A percentile compares a stretch with the other conserved stretches of the same genome.
phyloP scores from a whole-genome alignment of 1,139 yeast genomes.

The Saccharomyces hybrid region DNA sequence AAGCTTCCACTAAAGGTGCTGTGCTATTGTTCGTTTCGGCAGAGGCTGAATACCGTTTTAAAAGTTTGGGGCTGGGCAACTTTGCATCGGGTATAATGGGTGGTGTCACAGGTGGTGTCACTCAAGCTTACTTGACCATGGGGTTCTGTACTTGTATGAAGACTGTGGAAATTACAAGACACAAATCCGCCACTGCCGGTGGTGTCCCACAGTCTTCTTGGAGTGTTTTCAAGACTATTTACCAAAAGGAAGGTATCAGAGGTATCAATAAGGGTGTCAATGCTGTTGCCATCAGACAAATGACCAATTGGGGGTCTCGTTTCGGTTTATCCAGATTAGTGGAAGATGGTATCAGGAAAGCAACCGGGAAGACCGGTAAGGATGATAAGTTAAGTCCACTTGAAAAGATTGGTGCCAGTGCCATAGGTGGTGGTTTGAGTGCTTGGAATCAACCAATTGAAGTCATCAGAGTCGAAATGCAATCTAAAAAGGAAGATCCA shows the following conservation, averaged over 20 bases:
- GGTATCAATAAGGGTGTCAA: constrained; percentile 98
- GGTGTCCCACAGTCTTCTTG: constrained; percentile 76
- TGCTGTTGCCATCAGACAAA: constrained; percentile 98
- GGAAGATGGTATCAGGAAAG: constrained; percentile 68
- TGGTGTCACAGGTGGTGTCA: constrained; percentile 92
- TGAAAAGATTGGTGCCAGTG: constrained; percentile 83
- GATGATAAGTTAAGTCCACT: constrained; percentile 58
- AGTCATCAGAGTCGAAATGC: constrained; percentile 97
- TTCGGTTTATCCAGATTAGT: constrained; percentile 89
- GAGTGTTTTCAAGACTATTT: constrained; percentile 80
- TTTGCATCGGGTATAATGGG: constrained; percentile 89
- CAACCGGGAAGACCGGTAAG: constrained; percentile 49
- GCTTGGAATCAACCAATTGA: constrained; percentile 99
- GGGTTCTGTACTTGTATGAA: constrained; percentile 98
- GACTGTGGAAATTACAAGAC: constrained; percentile 91
- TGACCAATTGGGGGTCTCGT: constrained; percentile 98
- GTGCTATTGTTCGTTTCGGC: constrained; percentile 86
- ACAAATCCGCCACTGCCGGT: constrained; percentile 61
- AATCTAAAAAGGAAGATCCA: constrained; percentile 84
- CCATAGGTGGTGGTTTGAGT: constrained; percentile 92
- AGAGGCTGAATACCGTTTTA: constrained; percentile 79
- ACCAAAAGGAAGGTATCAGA: constrained; percentile 73
- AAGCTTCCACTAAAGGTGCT: constrained; percentile 98
- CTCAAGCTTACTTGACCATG: constrained; percentile 88
- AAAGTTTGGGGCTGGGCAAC: constrained; percentile 54